Conservation (phyloP, 768 basidiomycete genomes). For the Lentinula lateritia region DNA sequence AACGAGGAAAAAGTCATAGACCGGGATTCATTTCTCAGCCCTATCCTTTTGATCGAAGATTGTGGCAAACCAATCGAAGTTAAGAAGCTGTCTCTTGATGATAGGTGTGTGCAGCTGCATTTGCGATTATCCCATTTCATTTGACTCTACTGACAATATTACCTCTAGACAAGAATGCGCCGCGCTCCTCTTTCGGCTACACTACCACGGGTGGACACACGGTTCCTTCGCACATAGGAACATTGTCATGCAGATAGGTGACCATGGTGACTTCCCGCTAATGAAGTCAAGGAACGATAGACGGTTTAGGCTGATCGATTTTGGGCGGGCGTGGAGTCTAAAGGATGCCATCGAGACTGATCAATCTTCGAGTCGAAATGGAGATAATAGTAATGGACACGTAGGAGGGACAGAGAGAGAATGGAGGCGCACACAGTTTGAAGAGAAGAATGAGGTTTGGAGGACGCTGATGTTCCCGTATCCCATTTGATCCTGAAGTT, state of each 20-base stretch:
- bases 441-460: too few relatives aligned
- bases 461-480: too few relatives aligned
- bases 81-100: conserved; percentile 25
- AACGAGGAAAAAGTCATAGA: not conserved
- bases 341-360: not conserved
- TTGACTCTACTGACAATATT: not conserved
- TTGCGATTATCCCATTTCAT: not conserved
- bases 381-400: not conserved
- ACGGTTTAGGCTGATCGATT: not conserved
- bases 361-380: not conserved
- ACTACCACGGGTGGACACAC: conserved; percentile 29
- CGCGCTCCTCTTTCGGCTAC: conserved; percentile 30
- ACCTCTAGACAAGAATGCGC: conserved; percentile 31
- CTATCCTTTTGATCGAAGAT: conserved; percentile 39
- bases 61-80: conserved; percentile 29
- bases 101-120: conserved; percentile 19
- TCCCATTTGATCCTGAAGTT: too few relatives aligned
- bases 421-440: too few relatives aligned
- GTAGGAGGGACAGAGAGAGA: too few relatives aligned
- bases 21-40: conserved; percentile 23
- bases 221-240: conserved; percentile 30
- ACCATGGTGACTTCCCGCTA: not conserved
- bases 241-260: conserved; percentile 29
- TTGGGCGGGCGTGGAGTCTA: not conserved
- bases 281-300: not conserved